phyloP scores from a whole-genome alignment of 2,329 filamentous ascomycete genomes.

The Chaetomium sp. region DNA sequence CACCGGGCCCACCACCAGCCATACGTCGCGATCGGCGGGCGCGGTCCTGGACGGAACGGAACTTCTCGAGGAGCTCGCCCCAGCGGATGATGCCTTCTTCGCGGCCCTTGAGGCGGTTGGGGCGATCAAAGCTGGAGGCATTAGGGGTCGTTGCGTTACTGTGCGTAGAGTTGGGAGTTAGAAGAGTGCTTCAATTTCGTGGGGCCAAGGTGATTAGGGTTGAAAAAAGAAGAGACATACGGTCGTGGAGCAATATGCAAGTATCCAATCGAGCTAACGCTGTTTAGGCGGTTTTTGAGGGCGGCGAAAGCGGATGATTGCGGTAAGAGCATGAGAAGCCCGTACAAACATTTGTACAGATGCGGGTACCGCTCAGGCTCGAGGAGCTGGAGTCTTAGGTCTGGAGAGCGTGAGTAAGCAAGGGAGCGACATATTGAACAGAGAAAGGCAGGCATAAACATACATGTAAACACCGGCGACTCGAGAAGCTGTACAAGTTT shows the following conservation, averaged over 20 bases:
- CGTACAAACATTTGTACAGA: conserved; percentile 96
- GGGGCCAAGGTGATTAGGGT: neutral
- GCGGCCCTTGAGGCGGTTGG: conserved; percentile 71
- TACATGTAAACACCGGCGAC: conserved; percentile 95
- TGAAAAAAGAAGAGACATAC: conserved; percentile 50
- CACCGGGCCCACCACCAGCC: conserved; percentile 34
- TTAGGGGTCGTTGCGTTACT: conserved; percentile 42
- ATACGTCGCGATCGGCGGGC: conserved; percentile 64
- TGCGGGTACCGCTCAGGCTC: conserved; percentile 94
- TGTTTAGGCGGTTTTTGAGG: conserved; percentile 92
- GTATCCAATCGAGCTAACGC: conserved; percentile 93
- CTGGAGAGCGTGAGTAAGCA: conserved; percentile 38
- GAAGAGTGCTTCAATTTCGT: neutral
- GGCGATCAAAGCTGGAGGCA: conserved; percentile 59
- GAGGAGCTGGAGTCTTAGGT: conserved; percentile 86
- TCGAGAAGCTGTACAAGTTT: conserved; percentile 95
- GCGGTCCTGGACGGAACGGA: conserved; percentile 82
- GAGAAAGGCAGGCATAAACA: neutral
- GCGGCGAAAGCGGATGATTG: conserved; percentile 97
- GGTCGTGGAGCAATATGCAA: conserved; percentile 73
- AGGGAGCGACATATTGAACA: neutral
- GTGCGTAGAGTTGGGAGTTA: conserved; percentile 14
- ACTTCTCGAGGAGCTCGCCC: conserved; percentile 91
- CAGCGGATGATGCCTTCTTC: conserved; percentile 84
- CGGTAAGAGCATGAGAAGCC: conserved; percentile 93